Conservation (phyloP, 805 yeast genomes). For the Cyberlindnera misumaiensis region DNA sequence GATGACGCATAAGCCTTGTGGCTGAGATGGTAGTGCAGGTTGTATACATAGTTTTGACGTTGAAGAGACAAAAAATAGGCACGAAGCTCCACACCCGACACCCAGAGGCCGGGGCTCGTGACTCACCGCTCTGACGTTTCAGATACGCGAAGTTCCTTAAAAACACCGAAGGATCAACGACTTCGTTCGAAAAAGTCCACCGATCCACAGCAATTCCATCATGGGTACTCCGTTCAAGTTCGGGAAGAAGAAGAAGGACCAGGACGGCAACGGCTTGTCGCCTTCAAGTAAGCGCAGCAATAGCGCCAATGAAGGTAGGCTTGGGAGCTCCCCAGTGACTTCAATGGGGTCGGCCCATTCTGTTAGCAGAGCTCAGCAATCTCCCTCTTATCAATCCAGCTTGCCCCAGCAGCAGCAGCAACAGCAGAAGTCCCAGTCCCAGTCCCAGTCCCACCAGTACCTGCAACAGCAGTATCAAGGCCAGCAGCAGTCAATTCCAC, state of each 20-base stretch:
- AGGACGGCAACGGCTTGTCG: slow-evolving; percentile 16
- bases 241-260: slow-evolving; percentile 37
- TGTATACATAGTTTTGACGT: no score
- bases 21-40: no score
- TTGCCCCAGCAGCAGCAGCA: slow-evolving; percentile 8
- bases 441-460: slow-evolving; percentile 1
- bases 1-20: no score
- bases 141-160: no score
- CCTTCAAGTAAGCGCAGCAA: slow-evolving; percentile 10
- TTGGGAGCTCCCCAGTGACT: slow-evolving; percentile 19
- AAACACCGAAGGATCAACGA: no score
- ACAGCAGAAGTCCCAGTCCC: slow-evolving; percentile 6
- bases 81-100: no score
- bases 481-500: neutral
- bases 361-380: neutral
- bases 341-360: slow-evolving; percentile 18
- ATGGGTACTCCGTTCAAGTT: slow-evolving; percentile 46
- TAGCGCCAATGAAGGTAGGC: slow-evolving; percentile 5
- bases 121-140: no score
- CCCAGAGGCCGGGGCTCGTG: no score
- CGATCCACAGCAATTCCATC: neutral
- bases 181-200: no score
- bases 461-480: slow-evolving; percentile 4
- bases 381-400: neutral
- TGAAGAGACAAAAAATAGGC: no score